phyloP scores from a whole-genome alignment of 2,329 filamentous ascomycete genomes.

The Rhinocladiella similis region DNA sequence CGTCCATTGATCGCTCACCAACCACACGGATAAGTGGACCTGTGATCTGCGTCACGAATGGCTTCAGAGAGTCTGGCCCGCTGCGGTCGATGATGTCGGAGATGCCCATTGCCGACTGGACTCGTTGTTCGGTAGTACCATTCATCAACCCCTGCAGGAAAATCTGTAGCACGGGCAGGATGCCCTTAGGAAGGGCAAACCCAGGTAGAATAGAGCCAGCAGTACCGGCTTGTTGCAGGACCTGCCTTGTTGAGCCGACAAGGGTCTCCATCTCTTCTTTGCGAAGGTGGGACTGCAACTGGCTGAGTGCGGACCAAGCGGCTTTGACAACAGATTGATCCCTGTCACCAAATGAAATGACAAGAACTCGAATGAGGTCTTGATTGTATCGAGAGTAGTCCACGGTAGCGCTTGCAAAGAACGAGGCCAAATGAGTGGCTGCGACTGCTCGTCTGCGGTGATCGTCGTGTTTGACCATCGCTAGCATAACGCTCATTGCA shows the following conservation, averaged over 20 bases:
- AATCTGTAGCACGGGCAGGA: constrained; percentile 92
- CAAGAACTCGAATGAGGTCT: constrained; percentile 84
- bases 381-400: constrained; percentile 97
- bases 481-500: constrained; percentile 88
- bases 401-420: constrained; percentile 76
- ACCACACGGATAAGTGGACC: constrained; percentile 97
- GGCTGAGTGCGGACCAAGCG: constrained; percentile 81
- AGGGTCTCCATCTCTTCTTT: constrained; percentile 99
- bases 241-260: constrained; percentile 80
- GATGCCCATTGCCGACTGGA: constrained; percentile 86
- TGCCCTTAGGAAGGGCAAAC: constrained; percentile 90
- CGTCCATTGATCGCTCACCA: constrained; percentile 91
- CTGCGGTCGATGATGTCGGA: constrained; percentile 95
- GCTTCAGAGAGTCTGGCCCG: constrained; percentile 81
- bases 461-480: constrained; percentile 88
- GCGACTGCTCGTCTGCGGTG: constrained; percentile 78
- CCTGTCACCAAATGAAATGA: constrained; percentile 88
- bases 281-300: constrained; percentile 82
- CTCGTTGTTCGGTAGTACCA: constrained; percentile 86
- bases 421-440: constrained; percentile 76
- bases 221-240: constrained; percentile 84
- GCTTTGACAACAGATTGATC: constrained; percentile 84
- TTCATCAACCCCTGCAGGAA: constrained; percentile 99
- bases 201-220: constrained; percentile 81
- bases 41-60: constrained; percentile 96